Base-by-base conservation (phyloP, 306 rosid genomes). In the Rubus idaeus region DNA sequence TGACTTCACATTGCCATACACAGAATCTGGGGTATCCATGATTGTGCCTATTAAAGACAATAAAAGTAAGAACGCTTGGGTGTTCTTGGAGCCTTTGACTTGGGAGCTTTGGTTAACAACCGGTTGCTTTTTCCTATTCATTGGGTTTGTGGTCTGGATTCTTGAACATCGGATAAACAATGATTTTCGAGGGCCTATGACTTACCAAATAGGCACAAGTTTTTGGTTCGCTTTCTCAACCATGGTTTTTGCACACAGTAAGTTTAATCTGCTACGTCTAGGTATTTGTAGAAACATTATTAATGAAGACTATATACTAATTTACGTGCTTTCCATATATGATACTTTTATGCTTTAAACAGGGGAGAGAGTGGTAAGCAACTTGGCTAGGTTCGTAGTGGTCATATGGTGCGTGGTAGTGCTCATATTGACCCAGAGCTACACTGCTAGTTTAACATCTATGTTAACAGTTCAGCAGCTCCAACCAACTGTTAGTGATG, bases 171-270 rank as follows among this genome's bases (percentile, higher is more conserved):
- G 42, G 68, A 12, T 30, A 8, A 63, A 63, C 45, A 20, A 35
- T n/a, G 68, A 63, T 12, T 63, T 63, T 63, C 21, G 68, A 63
- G 68, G 68, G 11, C 68, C 20, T 63, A 13, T 13, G 3, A 7
- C 4, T 2, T 13, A 63, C 42, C 68, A 63, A 37, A 40, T 63
- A 2, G 44, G 68, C 21, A 63, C 45, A 6, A 63, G 68, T 37
- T 63, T 63, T 37, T 63, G 45, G 68, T 63, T 63, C 45, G 68
- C 68, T 37, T 63, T 63, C 44, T 63, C 68, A 63, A 63, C 68
- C 68, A 63, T 63, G 68, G 68, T 63, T 14, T 63, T 63, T 37
- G 68, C 45, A 30, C 68, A 63, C 21, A 63, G 68, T 35, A 63
- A 63, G 45, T 30, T 30, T 30, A 30, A 30, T 30, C 35, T 23